Conservation (phyloP, 2,329 filamentous ascomycete genomes). For the Ceratocystis diversiconidia region DNA sequence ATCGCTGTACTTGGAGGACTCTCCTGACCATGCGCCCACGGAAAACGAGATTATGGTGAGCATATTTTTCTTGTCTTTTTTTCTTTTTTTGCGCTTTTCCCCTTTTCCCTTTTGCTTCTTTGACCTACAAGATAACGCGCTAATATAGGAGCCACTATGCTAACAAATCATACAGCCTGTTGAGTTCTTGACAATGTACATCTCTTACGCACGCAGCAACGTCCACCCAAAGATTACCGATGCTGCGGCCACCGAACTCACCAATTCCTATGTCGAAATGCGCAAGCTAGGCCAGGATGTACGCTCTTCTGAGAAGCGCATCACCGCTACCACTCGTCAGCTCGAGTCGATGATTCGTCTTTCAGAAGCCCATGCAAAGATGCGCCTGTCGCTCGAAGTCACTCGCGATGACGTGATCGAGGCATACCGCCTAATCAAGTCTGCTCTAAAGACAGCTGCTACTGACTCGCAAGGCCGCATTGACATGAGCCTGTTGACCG, state of each 20-base stretch:
- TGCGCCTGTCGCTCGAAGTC: conserved; percentile 69
- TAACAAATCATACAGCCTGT: conserved; percentile 45
- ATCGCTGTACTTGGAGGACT: conserved; percentile 93
- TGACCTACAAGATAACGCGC: no score
- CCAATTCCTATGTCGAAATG: conserved; percentile 85
- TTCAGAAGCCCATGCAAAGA: conserved; percentile 90
- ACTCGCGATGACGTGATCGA: conserved; percentile 73
- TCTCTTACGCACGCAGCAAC: conserved; percentile 82
- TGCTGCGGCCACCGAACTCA: conserved; percentile 68
- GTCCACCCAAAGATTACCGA: conserved; percentile 71
- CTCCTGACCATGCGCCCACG: conserved; percentile 66
- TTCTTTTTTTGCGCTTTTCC: background rate
- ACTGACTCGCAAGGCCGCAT: conserved; percentile 87
- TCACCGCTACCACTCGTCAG: conserved; percentile 93
- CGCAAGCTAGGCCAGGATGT: conserved; percentile 81
- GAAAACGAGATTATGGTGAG: conserved; percentile 67
- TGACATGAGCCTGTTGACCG: conserved; percentile 89
- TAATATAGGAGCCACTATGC: background rate
- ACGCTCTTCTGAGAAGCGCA: conserved; percentile 80
- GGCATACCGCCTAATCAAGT: conserved; percentile 83
- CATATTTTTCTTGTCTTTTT: conserved; percentile 18
- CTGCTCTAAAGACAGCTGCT: conserved; percentile 90
- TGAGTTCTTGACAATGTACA: conserved; percentile 92
- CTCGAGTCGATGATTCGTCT: conserved; percentile 98
- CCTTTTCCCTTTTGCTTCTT: background rate